phyloP scores from a whole-genome alignment of 495 filamentous ascomycete species.

The Xeromyces bisporus region DNA sequence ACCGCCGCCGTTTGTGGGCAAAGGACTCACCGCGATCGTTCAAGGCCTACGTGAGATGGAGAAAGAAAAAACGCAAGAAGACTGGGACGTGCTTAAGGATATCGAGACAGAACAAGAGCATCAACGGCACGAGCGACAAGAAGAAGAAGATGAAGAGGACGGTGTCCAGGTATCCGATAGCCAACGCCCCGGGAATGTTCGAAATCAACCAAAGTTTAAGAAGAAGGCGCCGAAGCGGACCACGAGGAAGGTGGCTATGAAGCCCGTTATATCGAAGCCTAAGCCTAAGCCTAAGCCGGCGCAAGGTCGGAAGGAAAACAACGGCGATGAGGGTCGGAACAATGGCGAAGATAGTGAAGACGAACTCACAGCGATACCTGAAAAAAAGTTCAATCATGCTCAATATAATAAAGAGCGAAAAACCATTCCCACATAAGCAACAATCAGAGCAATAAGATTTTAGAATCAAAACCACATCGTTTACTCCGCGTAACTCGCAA shows the following conservation, averaged over 20 bases:
- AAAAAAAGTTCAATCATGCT: constrained; percentile 12
- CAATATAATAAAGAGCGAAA: no score
- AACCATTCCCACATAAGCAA: no score
- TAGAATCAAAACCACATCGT: no score
- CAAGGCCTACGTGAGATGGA: constrained; percentile 62
- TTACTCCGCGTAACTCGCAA: no score
- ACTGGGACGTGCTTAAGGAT: constrained; percentile 66
- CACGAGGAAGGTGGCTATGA: constrained; percentile 63
- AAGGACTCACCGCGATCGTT: constrained; percentile 64
- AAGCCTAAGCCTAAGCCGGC: constrained; percentile 11
- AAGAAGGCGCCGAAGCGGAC: constrained; percentile 88
- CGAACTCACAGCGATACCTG: constrained; percentile 16
- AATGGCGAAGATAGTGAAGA: constrained; percentile 14
- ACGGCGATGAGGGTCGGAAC: constrained; percentile 13
- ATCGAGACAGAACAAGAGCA: constrained; percentile 43
- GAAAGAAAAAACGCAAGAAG: constrained; percentile 59
- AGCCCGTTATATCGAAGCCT: constrained; percentile 27
- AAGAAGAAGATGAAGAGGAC: no score
- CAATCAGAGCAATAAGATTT: no score
- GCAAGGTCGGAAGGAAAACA: no score
- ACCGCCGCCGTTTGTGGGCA: constrained; percentile 47
- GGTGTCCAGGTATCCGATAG: constrained; percentile 45
- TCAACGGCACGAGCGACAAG: neutral
- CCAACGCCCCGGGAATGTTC: constrained; percentile 32
- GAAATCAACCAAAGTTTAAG: constrained; percentile 51